phyloP scores from a whole-genome alignment of 2,329 filamentous ascomycete genomes.

The Fusarium paranaense region DNA sequence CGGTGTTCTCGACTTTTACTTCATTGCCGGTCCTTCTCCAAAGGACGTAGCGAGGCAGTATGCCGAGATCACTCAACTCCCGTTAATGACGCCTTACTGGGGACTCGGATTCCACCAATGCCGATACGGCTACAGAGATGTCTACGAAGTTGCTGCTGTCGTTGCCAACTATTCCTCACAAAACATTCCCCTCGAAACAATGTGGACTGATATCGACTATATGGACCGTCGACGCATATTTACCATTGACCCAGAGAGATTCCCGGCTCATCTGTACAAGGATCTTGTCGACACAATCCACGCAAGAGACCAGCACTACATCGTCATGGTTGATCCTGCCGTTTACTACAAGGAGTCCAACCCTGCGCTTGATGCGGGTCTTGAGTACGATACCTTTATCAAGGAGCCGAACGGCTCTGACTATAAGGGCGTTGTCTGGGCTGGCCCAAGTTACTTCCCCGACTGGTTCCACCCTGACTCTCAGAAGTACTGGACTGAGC shows the following conservation, averaged over 20 bases:
- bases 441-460: conserved; percentile 76
- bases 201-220: conserved; percentile 59
- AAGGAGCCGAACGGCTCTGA: conserved; percentile 63
- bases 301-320: conserved; percentile 73
- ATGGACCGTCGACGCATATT: conserved; percentile 59
- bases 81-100: conserved; percentile 75
- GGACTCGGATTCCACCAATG: conserved; percentile 72
- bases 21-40: conserved; percentile 69
- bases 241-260: conserved; percentile 72
- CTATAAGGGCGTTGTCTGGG: conserved; percentile 80
- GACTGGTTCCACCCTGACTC: conserved; percentile 80
- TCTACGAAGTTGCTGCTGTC: conserved; percentile 74
- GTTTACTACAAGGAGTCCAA: conserved; percentile 63
- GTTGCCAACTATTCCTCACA: conserved; percentile 75
- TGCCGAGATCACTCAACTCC: conserved; percentile 65
- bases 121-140: conserved; percentile 73
- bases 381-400: conserved; percentile 59
- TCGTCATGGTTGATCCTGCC: conserved; percentile 84
- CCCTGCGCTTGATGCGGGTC: conserved; percentile 49
- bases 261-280: conserved; percentile 70
- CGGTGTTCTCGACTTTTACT: conserved; percentile 80
- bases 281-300: conserved; percentile 76
- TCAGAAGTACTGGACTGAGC: conserved; percentile 74
- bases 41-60: conserved; percentile 71
- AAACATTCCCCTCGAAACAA: conserved; percentile 71